A percentile compares a stretch with the other conserved stretches of the same genome.
Conservation (phyloP, 2,329 filamentous ascomycete species). For the Fusarium aywerte region DNA sequence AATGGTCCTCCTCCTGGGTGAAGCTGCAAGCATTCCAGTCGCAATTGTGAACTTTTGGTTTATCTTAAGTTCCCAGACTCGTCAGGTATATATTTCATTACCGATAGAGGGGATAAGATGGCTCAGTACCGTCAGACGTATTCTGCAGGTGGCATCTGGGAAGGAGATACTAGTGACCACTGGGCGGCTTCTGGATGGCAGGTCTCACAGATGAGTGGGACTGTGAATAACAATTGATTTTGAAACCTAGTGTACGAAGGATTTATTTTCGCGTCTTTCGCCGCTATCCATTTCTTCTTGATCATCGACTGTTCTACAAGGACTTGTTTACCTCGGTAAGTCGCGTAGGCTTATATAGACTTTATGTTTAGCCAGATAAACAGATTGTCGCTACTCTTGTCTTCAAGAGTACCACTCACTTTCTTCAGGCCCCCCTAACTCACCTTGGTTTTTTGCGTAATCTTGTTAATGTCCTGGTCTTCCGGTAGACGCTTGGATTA, state of each 20-base stretch:
- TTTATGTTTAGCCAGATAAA: neutral
- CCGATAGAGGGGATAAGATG: conserved; percentile 53
- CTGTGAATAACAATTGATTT: neutral
- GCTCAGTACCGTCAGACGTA: conserved; percentile 52
- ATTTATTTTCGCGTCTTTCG: conserved; percentile 55
- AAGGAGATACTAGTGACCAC: conserved; percentile 53
- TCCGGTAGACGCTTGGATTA: conserved; percentile 53
- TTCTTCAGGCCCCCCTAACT: conserved; percentile 56
- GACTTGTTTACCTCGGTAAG: conserved; percentile 56
- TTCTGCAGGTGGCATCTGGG: conserved; percentile 50
- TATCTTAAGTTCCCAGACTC: conserved; percentile 51
- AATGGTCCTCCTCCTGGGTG: conserved; percentile 57
- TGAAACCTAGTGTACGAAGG: conserved; percentile 35
- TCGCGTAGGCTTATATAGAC: fast-evolving
- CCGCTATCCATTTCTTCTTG: conserved; percentile 54
- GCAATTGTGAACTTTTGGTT: conserved; percentile 50
- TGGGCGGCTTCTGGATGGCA: conserved; percentile 51
- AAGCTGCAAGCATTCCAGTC: conserved; percentile 48
- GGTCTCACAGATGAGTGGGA: neutral
- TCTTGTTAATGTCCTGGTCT: conserved; percentile 52
- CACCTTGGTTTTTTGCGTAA: conserved; percentile 55
- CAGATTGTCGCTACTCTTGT: conserved; percentile 48
- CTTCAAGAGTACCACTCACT: conserved; percentile 50
- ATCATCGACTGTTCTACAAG: conserved; percentile 56
- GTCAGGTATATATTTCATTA: conserved; percentile 50